Evolutionary conservation across 2,329 filamentous ascomycete genomes (phyloP), one percentile per base, ranked within the genome.

Genomic region (Golovinomyces cichoracearum): DNA sequence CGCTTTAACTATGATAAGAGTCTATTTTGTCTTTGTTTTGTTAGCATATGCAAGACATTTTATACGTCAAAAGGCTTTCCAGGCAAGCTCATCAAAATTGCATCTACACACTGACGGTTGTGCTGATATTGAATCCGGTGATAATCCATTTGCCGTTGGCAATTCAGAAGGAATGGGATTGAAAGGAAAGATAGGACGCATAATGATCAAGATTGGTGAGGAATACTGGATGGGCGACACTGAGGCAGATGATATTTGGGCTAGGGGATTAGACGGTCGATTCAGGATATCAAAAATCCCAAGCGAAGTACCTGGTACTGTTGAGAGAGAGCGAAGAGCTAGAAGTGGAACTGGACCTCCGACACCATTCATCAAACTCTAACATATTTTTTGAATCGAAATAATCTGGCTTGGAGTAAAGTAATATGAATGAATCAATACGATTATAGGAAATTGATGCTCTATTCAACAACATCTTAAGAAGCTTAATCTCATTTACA

Each of bases 11-110:
- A 67, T 79, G 12, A 68, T 93, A 37, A 73, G 86, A 26, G 63
- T 85, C 26, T 94, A 94, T 66, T 86, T 93, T 57, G 75, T 81
- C 55, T 67, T 93, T 33, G 72, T 94, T 48, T 76, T 93, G 61
- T 76, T 93, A 64, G 76, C 83, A 5, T 90, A 82, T 62, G 83
- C 86, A 3, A 74, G 83, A 53, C 74, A 78, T 59, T 78, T 83
- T 13, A 65, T 94, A 46, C 73, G 81, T 51, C 76, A 78, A 55
- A 75, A 83, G 60, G 69, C 80, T 46, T 70, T 73, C 53, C 62
- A 66, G 15, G 66, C 66, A n/a, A 56, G 54, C 12, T 54, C 57
- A 5, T 41, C 51, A 22, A 60, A 60, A 41, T 42, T 59, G 17
- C 58, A 61, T 27, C 42, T 61, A 1, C 58, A 61, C 33, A 60